Evolutionary conservation across 2,329 filamentous ascomycete species (phyloP).

Genomic region (Penicillium sp.): DNA sequence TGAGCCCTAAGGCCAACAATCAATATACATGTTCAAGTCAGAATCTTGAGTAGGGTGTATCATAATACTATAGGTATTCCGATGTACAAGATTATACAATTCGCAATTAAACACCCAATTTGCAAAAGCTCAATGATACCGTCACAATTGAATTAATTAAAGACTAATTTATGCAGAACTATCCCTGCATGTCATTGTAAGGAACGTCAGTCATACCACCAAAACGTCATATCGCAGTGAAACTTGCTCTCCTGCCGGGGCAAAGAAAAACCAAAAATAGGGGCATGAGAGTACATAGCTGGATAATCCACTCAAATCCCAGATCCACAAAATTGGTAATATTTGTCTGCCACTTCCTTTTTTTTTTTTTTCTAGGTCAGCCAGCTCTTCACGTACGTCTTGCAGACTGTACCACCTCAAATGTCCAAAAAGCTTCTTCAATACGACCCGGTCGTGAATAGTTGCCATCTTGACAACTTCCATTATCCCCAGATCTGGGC

Average conservation of each 20-base stretch:
- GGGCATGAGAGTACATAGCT: neutral
- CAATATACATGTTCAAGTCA: neutral
- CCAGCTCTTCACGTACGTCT: neutral
- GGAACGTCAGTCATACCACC: conserved; percentile 19
- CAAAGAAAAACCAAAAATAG: neutral
- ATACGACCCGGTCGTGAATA: neutral
- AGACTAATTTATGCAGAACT: conserved; percentile 13
- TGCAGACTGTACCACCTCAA: neutral
- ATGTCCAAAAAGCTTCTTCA: neutral
- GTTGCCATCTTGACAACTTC: neutral
- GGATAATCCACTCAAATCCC: too few species aligned
- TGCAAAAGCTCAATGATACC: neutral
- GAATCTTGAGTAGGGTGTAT: neutral
- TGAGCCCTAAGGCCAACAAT: neutral
- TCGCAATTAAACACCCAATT: neutral
- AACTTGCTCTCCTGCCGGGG: conserved; percentile 3
- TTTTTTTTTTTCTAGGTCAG: neutral
- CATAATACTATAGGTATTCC: neutral
- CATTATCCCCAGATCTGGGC: neutral
- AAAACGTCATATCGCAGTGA: neutral
- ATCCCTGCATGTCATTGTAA: conserved; percentile 14
- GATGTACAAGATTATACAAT: neutral
- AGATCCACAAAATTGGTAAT: neutral
- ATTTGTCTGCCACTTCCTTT: neutral
- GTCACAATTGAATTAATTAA: conserved; percentile 7